Base-by-base conservation (phyloP, 306 rosid genomes). In the Malus asiatica region DNA sequence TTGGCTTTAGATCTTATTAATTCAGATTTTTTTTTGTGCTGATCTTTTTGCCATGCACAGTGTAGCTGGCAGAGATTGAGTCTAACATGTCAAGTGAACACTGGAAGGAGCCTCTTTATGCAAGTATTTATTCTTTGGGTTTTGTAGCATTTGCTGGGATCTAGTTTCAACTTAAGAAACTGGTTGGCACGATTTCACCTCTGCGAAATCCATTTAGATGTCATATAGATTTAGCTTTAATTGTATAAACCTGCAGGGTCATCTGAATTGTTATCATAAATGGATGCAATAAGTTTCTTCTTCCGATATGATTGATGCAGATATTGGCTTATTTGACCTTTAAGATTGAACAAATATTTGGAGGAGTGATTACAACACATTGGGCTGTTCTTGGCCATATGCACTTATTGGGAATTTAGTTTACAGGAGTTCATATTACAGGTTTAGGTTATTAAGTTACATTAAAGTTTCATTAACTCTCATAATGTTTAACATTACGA, bases 241-340 rank as follows among this genome's bases (percentile, higher is more conserved):
- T 51, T 61, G n/a, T 59, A 25, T 74, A 81, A 66, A 81, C 73
- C 64, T 79, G 81, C 76, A 19, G 77, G 45, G 70, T 77, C 73
- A 30, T 77, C 70, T 79, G 57, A 42, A 74, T 77, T 76, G 73
- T 62, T 38, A 79, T 53, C 55, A 11, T 32, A 12, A 67, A 27
- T 75, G 62, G 72, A 73, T 77, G 81, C 70, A 74, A 71, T 70
- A 48, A 78, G 73, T 73, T 52, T 63, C 61, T 68, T 65, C 13
- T 77, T 63, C 66, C 61, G 27, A 18, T 81, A 53, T 75, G 44
- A 60, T 70, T 75, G 62, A 75, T 78, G 83, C 78, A 82, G 86
- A 72, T 74, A 63, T 51, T 68, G 80, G 80, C 48, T 45, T 72
- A 74, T 82, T 10, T 68, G 62, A 61, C 75, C 75, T 75, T 75